These are phyloP conservation scores for Mortierella sp. DNA, from an alignment of 371 early-diverging fungal species.

Conservation along the genomic window DNA sequence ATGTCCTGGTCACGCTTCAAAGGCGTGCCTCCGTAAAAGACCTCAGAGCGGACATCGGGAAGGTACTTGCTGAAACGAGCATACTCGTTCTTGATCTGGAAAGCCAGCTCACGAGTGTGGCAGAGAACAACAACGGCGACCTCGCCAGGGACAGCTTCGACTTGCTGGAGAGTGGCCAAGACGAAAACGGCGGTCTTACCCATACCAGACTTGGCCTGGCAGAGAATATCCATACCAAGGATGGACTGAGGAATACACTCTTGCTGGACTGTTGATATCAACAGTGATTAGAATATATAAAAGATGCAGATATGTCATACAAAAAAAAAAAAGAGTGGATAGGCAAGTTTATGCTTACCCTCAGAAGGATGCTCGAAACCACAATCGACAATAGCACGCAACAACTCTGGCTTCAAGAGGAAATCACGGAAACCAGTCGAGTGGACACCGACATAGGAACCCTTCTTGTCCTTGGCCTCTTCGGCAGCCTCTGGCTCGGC, in stretches of 20 bases:
- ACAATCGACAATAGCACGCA: slow-evolving; percentile 96
- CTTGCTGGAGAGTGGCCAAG: slow-evolving; percentile 95
- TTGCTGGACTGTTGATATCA: slow-evolving; percentile 87
- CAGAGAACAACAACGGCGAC: slow-evolving; percentile 94
- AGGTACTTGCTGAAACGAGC: slow-evolving; percentile 94
- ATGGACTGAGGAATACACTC: slow-evolving; percentile 99
- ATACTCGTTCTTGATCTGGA: slow-evolving; percentile 98
- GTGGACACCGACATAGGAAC: slow-evolving; percentile 97
- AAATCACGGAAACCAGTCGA: slow-evolving; percentile 99
- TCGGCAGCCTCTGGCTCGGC: slow-evolving; percentile 58
- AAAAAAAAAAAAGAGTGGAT: background rate
- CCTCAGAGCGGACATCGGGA: slow-evolving; percentile 93
- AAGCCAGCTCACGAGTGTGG: slow-evolving; percentile 98
- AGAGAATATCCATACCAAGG: slow-evolving; percentile 96
- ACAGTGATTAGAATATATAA: too few relatives aligned
- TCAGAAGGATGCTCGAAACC: slow-evolving; percentile 99
- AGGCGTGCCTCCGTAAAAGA: slow-evolving; percentile 92
- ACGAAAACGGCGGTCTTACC: slow-evolving; percentile 99
- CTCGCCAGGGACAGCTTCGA: slow-evolving; percentile 86
- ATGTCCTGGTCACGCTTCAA: slow-evolving; percentile 86
- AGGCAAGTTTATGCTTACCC: slow-evolving; percentile 65
- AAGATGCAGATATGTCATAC: slow-evolving; percentile 8
- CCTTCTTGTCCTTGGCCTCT: slow-evolving; percentile 91
- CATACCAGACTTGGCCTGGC: slow-evolving; percentile 99
- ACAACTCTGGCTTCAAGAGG: slow-evolving; percentile 94